Evolutionary conservation across 345 rosid genomes (phyloP).

Genomic region (Linum tenue): DNA sequence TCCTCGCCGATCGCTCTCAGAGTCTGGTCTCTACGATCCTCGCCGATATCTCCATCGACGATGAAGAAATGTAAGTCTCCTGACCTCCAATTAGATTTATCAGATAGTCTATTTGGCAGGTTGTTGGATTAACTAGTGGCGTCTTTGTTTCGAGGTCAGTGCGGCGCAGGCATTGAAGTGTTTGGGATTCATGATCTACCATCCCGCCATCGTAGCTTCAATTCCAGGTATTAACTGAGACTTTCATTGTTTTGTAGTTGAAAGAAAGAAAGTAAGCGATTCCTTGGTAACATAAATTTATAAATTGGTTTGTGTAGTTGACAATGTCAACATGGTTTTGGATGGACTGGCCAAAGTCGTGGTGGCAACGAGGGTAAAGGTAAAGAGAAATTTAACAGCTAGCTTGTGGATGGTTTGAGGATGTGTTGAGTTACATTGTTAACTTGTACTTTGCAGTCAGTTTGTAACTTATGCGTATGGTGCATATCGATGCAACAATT

Average conservation of each 20-base stretch:
- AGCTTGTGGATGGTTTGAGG: neutral
- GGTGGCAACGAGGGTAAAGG: constrained; percentile 39
- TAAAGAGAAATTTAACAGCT: neutral
- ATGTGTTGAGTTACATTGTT: neutral
- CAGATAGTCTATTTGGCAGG: neutral
- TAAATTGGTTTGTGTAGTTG: constrained; percentile 18
- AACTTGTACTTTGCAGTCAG: constrained; percentile 27
- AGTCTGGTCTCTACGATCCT: constrained; percentile 17
- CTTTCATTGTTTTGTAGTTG: neutral
- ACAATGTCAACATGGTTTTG: constrained; percentile 24
- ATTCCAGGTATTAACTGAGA: constrained; percentile 24
- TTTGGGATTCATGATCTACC: constrained; percentile 45
- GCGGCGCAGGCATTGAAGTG: constrained; percentile 58
- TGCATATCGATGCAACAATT: constrained; percentile 54
- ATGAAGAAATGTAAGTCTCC: constrained; percentile 39
- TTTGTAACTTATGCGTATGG: constrained; percentile 50
- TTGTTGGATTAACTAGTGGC: neutral
- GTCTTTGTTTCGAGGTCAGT: constrained; percentile 19
- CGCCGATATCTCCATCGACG: constrained; percentile 22
- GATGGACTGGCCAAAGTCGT: constrained; percentile 33
- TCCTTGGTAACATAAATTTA: neutral
- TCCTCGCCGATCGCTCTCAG: constrained; percentile 22
- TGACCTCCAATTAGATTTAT: neutral
- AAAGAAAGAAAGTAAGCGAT: neutral
- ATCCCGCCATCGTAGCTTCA: constrained; percentile 30